Evolutionary conservation across 2,329 filamentous ascomycete genomes (phyloP).

Genomic region (Calonectria multiphialidica): DNA sequence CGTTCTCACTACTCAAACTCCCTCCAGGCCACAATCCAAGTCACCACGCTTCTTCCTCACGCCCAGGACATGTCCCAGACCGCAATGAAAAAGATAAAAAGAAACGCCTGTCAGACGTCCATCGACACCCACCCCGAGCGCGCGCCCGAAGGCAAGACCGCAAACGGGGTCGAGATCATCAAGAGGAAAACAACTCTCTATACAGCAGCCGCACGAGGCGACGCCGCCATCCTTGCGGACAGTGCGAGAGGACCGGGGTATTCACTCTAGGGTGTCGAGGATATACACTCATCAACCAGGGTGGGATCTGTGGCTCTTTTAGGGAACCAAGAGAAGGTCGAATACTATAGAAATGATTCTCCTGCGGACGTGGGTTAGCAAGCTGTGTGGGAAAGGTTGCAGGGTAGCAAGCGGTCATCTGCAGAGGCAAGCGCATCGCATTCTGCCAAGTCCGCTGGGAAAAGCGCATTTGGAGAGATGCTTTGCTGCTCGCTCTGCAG

Average conservation of each 20-base stretch:
- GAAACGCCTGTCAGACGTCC: constrained; percentile 24
- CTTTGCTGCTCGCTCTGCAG: neutral
- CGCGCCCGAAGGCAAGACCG: constrained; percentile 21
- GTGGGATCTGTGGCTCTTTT: constrained; percentile 24
- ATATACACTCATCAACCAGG: constrained; percentile 24
- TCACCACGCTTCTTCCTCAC: constrained; percentile 20
- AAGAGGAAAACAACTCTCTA: constrained; percentile 22
- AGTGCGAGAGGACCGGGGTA: constrained; percentile 21
- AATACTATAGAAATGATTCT: constrained; percentile 26
- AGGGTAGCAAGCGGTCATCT: too few species aligned
- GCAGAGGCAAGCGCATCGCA: too few species aligned
- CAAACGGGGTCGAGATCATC: constrained; percentile 21
- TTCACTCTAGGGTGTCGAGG: constrained; percentile 22
- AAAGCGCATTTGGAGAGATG: neutral
- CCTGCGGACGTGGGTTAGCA: neutral
- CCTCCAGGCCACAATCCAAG: too few species aligned
- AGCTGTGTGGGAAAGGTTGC: too few species aligned
- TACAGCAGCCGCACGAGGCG: constrained; percentile 8
- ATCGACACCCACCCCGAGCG: constrained; percentile 18
- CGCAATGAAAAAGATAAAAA: constrained; percentile 17
- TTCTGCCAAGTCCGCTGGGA: too few species aligned
- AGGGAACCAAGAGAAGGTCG: constrained; percentile 23
- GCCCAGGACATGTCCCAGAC: neutral
- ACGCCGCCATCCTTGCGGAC: constrained; percentile 16
- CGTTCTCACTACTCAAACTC: too few species aligned